phyloP scores from a whole-genome alignment of 2,329 filamentous ascomycete genomes.

The Aureobasidium sp. region DNA sequence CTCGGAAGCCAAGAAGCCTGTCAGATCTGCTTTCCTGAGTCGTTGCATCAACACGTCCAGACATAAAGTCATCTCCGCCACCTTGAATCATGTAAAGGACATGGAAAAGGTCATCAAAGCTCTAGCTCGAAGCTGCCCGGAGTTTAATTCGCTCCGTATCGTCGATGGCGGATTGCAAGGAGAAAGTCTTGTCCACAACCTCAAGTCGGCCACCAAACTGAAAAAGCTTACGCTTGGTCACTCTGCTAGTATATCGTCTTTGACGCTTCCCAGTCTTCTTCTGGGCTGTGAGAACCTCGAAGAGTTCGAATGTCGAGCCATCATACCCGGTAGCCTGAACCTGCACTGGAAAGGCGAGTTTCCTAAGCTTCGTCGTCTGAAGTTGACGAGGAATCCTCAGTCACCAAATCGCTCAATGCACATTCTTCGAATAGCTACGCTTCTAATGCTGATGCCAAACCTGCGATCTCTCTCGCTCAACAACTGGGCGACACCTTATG shows the following conservation, averaged over 20 bases:
- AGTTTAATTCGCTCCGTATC: slow-evolving; percentile 28
- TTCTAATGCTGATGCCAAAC: slow-evolving; percentile 3
- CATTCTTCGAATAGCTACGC: not conserved
- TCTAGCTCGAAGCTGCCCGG: slow-evolving; percentile 30
- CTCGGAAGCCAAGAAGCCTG: slow-evolving; percentile 33
- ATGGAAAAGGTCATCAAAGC: slow-evolving; percentile 32
- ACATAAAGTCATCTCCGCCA: slow-evolving; percentile 28
- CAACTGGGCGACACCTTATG: not conserved
- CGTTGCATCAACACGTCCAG: slow-evolving; percentile 35
- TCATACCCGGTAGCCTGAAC: not conserved
- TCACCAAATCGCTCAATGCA: not conserved
- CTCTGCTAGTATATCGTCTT: not conserved
- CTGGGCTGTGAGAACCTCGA: slow-evolving; percentile 4
- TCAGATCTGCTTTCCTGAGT: slow-evolving; percentile 36
- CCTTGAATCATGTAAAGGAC: slow-evolving; percentile 31
- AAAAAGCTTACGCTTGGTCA: slow-evolving; percentile 6
- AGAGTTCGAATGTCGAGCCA: not conserved
- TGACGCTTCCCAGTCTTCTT: not conserved
- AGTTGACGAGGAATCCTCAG: not conserved
- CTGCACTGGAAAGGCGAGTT: slow-evolving; percentile 9
- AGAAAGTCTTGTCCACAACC: not conserved
- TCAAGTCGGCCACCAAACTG: slow-evolving; percentile 14
- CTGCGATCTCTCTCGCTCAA: slow-evolving; percentile 8
- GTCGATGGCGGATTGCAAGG: slow-evolving; percentile 16
- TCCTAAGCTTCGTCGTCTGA: slow-evolving; percentile 3